A percentile compares a stretch with the other conserved stretches of the same genome.
Evolutionary conservation across 805 yeast species (phyloP).

Genomic region (Candida mattraensis): DNA sequence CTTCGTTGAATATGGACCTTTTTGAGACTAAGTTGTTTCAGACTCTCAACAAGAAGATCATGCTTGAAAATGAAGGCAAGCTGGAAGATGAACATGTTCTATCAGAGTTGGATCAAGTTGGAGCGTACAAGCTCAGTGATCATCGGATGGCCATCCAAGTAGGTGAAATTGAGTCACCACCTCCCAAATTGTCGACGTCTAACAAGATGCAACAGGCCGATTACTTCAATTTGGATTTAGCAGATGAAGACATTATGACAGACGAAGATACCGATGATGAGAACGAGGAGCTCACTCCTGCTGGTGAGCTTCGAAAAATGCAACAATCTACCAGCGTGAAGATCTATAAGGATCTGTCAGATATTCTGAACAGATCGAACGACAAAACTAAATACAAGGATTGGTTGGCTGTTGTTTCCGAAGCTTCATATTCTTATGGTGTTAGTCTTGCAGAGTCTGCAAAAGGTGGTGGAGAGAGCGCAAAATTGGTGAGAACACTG

Average conservation of each 20-base stretch:
- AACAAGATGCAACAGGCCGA: too few relatives aligned
- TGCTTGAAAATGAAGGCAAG: conserved; percentile 13
- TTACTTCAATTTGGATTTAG: too few relatives aligned
- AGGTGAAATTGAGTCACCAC: not conserved
- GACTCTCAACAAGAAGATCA: conserved; percentile 29
- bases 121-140: conserved; percentile 27
- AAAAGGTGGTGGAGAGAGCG: conserved; percentile 37
- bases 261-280: conserved; percentile 6
- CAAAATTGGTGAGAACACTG: conserved; percentile 39
- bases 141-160: conserved; percentile 19
- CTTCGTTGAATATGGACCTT: conserved; percentile 55
- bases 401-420: conserved; percentile 30
- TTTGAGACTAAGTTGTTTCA: conserved; percentile 48
- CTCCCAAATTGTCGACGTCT: too few relatives aligned
- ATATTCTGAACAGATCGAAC: conserved; percentile 22
- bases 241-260: too few relatives aligned
- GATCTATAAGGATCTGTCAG: conserved; percentile 26
- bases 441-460: conserved; percentile 38
- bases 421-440: conserved; percentile 35
- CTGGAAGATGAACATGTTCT: conserved; percentile 19
- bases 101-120: conserved; percentile 26
- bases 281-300: conserved; percentile 19
- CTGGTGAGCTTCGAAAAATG: conserved; percentile 24
- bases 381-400: conserved; percentile 32
- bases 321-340: conserved; percentile 27